Conservation (phyloP, 2,329 filamentous ascomycete species). For the Microcyclospora pomicola region DNA sequence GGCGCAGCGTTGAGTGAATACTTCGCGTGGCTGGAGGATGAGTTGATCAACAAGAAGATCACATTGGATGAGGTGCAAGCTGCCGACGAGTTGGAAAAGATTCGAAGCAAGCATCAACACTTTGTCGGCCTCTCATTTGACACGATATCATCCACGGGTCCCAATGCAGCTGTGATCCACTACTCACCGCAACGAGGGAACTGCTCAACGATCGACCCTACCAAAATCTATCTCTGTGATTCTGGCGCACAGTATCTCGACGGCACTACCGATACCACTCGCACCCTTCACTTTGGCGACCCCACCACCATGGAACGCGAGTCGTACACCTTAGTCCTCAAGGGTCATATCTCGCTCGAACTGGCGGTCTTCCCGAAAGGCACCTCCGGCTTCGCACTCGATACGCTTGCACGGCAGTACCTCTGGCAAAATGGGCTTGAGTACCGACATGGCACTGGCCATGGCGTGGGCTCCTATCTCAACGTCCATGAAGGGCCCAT, state of each 20-base stretch:
- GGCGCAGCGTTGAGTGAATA: slow-evolving; percentile 82
- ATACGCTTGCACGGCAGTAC: slow-evolving; percentile 75
- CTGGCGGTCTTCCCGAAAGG: slow-evolving; percentile 83
- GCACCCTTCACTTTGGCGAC: slow-evolving; percentile 80
- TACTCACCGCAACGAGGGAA: slow-evolving; percentile 77
- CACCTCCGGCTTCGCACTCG: slow-evolving; percentile 83
- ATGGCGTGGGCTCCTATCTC: slow-evolving; percentile 86
- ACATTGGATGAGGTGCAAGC: slow-evolving; percentile 75
- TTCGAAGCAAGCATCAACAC: slow-evolving; percentile 54
- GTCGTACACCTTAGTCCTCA: slow-evolving; percentile 85
- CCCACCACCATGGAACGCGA: slow-evolving; percentile 74
- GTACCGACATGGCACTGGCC: slow-evolving; percentile 90
- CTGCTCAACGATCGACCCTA: slow-evolving; percentile 72
- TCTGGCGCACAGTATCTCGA: slow-evolving; percentile 94
- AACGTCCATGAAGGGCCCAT: slow-evolving; percentile 98
- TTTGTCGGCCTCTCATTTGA: slow-evolving; percentile 89
- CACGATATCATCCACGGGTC: slow-evolving; percentile 87
- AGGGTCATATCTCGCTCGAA: slow-evolving; percentile 84
- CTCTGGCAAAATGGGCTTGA: slow-evolving; percentile 89
- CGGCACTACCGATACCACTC: slow-evolving; percentile 89
- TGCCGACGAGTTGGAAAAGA: slow-evolving; percentile 77
- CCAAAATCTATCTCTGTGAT: slow-evolving; percentile 84
- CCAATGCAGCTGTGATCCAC: slow-evolving; percentile 90
- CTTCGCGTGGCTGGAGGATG: slow-evolving; percentile 92
- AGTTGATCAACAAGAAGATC: slow-evolving; percentile 59